phyloP scores from a whole-genome alignment of 2,329 filamentous ascomycete species.

The Fusarium kyushuense region DNA sequence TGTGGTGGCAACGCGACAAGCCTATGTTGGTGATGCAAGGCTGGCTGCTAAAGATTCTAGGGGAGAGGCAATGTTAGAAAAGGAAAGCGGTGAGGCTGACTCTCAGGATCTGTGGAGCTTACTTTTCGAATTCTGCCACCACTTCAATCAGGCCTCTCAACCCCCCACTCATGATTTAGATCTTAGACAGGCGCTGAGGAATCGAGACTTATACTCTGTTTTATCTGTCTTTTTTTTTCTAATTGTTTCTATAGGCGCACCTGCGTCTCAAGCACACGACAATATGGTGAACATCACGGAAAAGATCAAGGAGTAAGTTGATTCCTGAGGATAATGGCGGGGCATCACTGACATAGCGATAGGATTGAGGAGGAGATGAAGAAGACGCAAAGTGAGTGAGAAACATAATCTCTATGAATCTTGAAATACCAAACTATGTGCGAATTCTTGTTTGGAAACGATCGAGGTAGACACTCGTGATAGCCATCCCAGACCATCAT shows the following conservation, averaged over 20 bases:
- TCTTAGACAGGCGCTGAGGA: constrained; percentile 28
- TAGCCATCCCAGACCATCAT: not conserved
- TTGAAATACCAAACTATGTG: not conserved
- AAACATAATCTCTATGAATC: not conserved
- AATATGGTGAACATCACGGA: constrained; percentile 99
- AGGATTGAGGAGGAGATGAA: constrained; percentile 99
- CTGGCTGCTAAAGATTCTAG: constrained; percentile 47
- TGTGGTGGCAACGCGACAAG: constrained; percentile 44
- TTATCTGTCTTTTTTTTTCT: constrained; percentile 16
- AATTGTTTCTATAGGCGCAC: constrained; percentile 38
- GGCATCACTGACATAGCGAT: constrained; percentile 43
- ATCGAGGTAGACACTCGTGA: not conserved
- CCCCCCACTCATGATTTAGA: constrained; percentile 49
- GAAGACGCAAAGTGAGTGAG: constrained; percentile 89
- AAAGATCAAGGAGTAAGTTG: constrained; percentile 95
- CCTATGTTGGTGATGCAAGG: constrained; percentile 45
- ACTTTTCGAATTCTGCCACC: constrained; percentile 43
- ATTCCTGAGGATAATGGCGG: constrained; percentile 3
- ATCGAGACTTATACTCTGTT: constrained; percentile 25
- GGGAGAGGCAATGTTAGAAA: constrained; percentile 29
- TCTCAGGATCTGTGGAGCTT: constrained; percentile 36
- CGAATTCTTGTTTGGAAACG: not conserved
- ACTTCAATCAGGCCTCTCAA: constrained; percentile 44
- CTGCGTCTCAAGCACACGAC: constrained; percentile 47
- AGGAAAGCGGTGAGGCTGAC: constrained; percentile 49